Conservation (phyloP, 768 basidiomycete genomes). For the Boletus rex-veris region DNA sequence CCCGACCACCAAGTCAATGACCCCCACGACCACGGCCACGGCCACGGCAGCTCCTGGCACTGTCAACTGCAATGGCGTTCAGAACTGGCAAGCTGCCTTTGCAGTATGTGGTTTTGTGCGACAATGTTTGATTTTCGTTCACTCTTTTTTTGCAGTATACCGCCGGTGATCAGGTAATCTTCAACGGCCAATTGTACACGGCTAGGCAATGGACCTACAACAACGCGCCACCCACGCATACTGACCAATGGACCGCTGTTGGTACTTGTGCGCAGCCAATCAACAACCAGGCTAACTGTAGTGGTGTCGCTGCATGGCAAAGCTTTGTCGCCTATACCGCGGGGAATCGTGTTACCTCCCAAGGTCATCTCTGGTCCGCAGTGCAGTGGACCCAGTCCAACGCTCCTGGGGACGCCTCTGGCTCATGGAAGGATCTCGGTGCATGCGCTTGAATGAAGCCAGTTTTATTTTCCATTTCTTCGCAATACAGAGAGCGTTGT, state of each 20-base stretch:
- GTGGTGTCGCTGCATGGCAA: constrained; percentile 21
- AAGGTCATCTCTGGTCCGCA: constrained; percentile 19
- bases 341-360: constrained; percentile 18
- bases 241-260: constrained; percentile 16
- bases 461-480: not conserved
- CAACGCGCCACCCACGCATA: constrained; percentile 10
- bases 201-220: constrained; percentile 28
- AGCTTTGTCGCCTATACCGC: constrained; percentile 10
- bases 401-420: constrained; percentile 23
- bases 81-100: constrained; percentile 22
- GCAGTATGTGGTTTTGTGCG: constrained; percentile 11
- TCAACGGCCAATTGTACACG: constrained; percentile 16
- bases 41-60: not conserved
- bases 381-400: constrained; percentile 25
- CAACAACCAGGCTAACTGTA: constrained; percentile 21
- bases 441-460: constrained; percentile 10
- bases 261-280: constrained; percentile 20
- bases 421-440: constrained; percentile 24
- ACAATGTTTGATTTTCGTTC: not conserved
- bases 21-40: not conserved
- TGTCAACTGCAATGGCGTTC: constrained; percentile 12
- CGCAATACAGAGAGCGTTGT: not conserved
- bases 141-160: constrained; percentile 17
- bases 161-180: constrained; percentile 24
- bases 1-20: no score